A percentile compares a stretch with the other conserved stretches of the same genome.
These are phyloP conservation scores for Xylaria sp. DNA, from an alignment of 2,329 filamentous ascomycete genomes.

Conservation along the genomic window DNA sequence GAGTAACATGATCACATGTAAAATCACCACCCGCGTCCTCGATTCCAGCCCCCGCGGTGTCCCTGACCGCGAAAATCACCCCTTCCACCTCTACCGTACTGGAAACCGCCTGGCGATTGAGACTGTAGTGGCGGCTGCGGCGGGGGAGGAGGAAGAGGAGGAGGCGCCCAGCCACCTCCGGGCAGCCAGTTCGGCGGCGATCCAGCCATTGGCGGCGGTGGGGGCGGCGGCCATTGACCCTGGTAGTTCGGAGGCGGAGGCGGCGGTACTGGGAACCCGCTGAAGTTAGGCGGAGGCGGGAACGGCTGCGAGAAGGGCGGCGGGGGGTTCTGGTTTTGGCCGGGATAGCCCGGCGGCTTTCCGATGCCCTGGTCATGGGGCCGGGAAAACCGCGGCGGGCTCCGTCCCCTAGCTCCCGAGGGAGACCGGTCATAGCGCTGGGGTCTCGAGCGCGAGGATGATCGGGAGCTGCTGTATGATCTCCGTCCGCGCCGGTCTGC, in stretches of 20 bases:
- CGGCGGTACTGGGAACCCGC: conserved; percentile 31
- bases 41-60: conserved; percentile 32
- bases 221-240: conserved; percentile 30
- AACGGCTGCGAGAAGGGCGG: conserved; percentile 28
- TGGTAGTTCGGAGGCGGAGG: conserved; percentile 33
- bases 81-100: conserved; percentile 36
- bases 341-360: conserved; percentile 20
- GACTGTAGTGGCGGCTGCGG: conserved; percentile 27
- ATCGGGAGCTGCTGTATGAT: conserved; percentile 38
- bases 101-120: conserved; percentile 27
- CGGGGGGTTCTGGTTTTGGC: conserved; percentile 22
- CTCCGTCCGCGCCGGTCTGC: conserved; percentile 29
- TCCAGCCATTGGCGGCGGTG: conserved; percentile 25
- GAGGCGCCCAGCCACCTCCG: conserved; percentile 22
- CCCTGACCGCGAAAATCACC: conserved; percentile 37
- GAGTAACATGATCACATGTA: neutral
- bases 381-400: conserved; percentile 10
- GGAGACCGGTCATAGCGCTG: conserved; percentile 24
- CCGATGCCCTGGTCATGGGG: conserved; percentile 19
- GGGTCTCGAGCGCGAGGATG: conserved; percentile 32
- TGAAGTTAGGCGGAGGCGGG: conserved; percentile 27
- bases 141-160: conserved; percentile 32
- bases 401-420: conserved; percentile 22
- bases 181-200: conserved; percentile 30
- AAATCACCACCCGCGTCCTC: conserved; percentile 32